Base-by-base conservation (phyloP, 1,284 basidiomycete species). In the Tausonia pullulans region DNA sequence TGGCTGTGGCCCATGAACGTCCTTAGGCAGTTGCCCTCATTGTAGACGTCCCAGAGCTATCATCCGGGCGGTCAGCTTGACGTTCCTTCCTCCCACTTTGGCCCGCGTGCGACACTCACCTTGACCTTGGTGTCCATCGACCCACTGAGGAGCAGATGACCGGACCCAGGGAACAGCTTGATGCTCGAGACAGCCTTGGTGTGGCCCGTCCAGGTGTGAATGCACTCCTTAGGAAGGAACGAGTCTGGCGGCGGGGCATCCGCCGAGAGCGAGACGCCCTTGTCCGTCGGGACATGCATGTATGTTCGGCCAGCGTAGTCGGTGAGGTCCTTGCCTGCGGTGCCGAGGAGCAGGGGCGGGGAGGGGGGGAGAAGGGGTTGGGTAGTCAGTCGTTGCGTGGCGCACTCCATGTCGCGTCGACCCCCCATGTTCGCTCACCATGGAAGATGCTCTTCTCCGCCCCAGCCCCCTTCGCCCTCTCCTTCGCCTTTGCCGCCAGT, bases 61-160 rank as follows among this genome's bases (percentile, higher is more conserved):
- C 13, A 27, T 27, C 27, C 6, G 52, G 55, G 14, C 16, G 58
- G 52, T n/a, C 51, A 54, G 65, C 39, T 27, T 27, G 27, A 27
- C 27, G 27, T 27, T 27, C 27, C 27, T 27, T 27, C 27, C 27
- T 27, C 27, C 27, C 27, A 27, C 27, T 27, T 27, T 27, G 27
- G 27, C 2, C 48, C 16, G 14, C 43, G 0, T 53, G 46, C 40
- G 40, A 45, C 27, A 72, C 82, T 63, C 73, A 87, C 91, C 81
- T 99, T 99, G 79, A 99, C 90, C 76, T 97, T 95, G 8, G 92
- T 97, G 76, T 99, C 96, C 91, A 98, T 95, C 64, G 90, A 94
- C 0, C 87, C 93, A 72, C 89, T 94, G 66, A 98, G 83, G 68
- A 98, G 75, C 44, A 98, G 79, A 77, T 99, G 96, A 0, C 93